A percentile compares a stretch with the other conserved stretches of the same genome.
These are phyloP conservation scores for Eucommia ulmoides DNA, from an alignment of 257 asterid genomes.

Conservation along the genomic window DNA sequence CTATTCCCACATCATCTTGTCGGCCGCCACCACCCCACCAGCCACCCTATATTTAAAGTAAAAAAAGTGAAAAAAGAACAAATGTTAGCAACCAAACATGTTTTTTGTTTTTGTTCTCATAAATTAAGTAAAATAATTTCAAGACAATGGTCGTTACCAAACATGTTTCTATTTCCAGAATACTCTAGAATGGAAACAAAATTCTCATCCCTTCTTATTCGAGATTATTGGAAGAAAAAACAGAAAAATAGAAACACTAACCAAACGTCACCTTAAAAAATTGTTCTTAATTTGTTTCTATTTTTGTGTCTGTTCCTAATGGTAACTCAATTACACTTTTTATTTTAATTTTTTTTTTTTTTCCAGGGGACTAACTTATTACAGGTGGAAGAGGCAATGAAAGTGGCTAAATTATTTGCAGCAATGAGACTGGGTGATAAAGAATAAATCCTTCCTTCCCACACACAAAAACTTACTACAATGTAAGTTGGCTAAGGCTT, in stretches of 20 bases:
- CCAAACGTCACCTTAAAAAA: no score
- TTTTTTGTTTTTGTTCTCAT: no score
- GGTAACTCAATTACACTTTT: not conserved
- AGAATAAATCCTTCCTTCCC: not conserved
- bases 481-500: no score
- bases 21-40: no score
- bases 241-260: no score
- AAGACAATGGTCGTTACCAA: not conserved
- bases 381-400: constrained; percentile 49
- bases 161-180: no score
- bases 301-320: not conserved
- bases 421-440: constrained; percentile 57
- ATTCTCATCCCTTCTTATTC: not conserved
- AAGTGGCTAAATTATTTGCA: constrained; percentile 72
- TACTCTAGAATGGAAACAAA: not conserved
- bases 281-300: not conserved
- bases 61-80: no score
- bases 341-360: not conserved
- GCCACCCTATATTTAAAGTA: no score
- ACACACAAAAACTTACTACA: not conserved
- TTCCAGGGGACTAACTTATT: constrained; percentile 56
- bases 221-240: no score
- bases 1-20: no score
- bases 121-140: no score
- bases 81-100: no score